These are phyloP conservation scores for Colletotrichum tofieldiae DNA, from an alignment of 2,329 filamentous ascomycete species.

Conservation along the genomic window DNA sequence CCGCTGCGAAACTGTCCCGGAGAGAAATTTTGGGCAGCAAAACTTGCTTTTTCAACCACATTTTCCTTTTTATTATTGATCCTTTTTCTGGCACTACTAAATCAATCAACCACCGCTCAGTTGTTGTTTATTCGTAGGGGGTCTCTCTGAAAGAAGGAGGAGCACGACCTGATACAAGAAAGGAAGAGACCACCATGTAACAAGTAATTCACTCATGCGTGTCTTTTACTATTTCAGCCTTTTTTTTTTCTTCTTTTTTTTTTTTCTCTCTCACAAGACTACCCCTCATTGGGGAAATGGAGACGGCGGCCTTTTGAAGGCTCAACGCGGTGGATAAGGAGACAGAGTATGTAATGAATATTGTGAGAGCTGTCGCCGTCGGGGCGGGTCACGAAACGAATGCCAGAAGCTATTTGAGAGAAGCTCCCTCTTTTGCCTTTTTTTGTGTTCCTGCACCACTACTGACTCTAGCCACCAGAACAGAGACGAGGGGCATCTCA, in stretches of 20 bases:
- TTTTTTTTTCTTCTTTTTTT: constrained; percentile 10
- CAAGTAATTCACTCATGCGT: constrained; percentile 40
- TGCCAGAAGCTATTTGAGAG: constrained; percentile 16
- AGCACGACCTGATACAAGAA: constrained; percentile 31
- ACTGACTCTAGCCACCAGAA: neutral
- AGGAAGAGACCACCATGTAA: constrained; percentile 39
- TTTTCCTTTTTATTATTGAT: constrained; percentile 18
- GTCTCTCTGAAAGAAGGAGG: constrained; percentile 10
- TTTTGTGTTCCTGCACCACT: neutral
- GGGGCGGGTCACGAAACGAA: constrained; percentile 7
- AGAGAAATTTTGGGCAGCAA: constrained; percentile 31
- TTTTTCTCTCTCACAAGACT: constrained; percentile 4
- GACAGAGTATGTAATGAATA: constrained; percentile 30
- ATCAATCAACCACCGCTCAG: constrained; percentile 29
- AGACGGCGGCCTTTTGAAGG: constrained; percentile 7
- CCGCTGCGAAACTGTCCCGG: constrained; percentile 30
- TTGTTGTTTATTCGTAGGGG: constrained; percentile 28
- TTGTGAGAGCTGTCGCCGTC: neutral
- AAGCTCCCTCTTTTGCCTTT: neutral
- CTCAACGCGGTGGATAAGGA: neutral
- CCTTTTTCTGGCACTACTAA: constrained; percentile 27
- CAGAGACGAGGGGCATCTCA: too few species aligned
- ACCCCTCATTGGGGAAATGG: neutral
- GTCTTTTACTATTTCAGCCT: constrained; percentile 21
- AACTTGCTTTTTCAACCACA: constrained; percentile 36